Percentiles rank a stretch among this genome's conserved stretches.
Conservation (phyloP, 2,329 filamentous ascomycete genomes). For the Alternaria longipes region DNA sequence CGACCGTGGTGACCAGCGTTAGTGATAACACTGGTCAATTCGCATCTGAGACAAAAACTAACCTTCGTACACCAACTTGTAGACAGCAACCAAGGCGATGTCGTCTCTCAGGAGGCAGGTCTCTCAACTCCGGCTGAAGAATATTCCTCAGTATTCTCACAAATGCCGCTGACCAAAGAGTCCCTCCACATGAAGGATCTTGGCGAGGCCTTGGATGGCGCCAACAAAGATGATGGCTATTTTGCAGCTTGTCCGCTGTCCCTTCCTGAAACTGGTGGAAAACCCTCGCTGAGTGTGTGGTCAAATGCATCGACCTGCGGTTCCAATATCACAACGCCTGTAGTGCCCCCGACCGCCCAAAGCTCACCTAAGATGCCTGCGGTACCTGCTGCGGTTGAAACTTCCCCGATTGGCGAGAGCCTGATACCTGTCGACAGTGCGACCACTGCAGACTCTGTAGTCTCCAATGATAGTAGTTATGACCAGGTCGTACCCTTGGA, state of each 20-base stretch:
- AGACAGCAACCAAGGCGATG: constrained; percentile 20
- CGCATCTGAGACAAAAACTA: not conserved
- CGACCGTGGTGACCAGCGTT: constrained; percentile 28
- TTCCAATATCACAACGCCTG: constrained; percentile 17
- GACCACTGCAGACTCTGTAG: constrained; percentile 11
- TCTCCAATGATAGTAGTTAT: constrained; percentile 25
- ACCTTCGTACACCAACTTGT: not conserved
- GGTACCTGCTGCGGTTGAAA: constrained; percentile 78
- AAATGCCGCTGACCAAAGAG: constrained; percentile 17
- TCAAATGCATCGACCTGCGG: constrained; percentile 27
- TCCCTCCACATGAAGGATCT: constrained; percentile 15
- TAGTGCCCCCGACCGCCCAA: constrained; percentile 46
- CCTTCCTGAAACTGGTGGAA: not conserved
- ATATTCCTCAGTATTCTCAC: not conserved
- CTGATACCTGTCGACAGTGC: constrained; percentile 85
- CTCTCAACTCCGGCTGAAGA: constrained; percentile 21
- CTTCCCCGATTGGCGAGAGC: constrained; percentile 91
- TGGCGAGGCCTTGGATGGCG: constrained; percentile 11
- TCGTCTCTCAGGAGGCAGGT: constrained; percentile 21
- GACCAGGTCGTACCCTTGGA: constrained; percentile 13
- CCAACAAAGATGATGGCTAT: not conserved
- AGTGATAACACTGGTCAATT: not conserved
- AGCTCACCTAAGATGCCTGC: constrained; percentile 42
- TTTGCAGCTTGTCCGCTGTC: not conserved
- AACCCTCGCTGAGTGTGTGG: not conserved